Conservation (phyloP, 192 early-diverging fungal genomes). For the Backusella australiensis region DNA sequence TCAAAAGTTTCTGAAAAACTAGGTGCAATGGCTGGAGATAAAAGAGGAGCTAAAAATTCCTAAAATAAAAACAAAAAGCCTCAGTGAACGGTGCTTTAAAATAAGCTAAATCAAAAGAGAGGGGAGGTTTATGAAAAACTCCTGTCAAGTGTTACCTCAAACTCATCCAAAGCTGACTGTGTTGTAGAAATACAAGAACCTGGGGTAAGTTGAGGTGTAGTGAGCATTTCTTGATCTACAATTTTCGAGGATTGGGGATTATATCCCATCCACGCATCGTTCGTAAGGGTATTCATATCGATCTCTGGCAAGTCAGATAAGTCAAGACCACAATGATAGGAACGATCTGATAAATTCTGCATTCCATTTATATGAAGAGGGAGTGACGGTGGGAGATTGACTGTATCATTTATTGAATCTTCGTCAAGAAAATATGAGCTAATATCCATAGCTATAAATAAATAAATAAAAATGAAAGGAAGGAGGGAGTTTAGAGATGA, state of each 20-base stretch:
- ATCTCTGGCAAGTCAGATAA: neutral
- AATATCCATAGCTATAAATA: neutral
- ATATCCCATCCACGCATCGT: neutral
- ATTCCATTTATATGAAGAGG: neutral
- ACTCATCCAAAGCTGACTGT: neutral
- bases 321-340: neutral
- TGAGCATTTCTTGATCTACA: neutral
- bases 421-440: neutral
- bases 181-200: neutral
- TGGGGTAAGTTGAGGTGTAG: neutral
- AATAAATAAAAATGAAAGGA: neutral
- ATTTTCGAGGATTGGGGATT: neutral
- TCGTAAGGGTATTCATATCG: neutral
- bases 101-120: neutral
- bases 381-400: neutral
- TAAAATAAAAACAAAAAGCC: neutral
- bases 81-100: neutral
- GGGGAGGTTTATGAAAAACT: neutral
- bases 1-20: neutral
- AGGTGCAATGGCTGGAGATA: neutral
- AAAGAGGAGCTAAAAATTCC: slow-evolving; percentile 1
- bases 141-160: neutral
- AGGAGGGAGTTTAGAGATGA: neutral
- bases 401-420: neutral
- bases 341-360: neutral